Conservation (phyloP, 164 flowering plant species). For the Piper betle region DNA sequence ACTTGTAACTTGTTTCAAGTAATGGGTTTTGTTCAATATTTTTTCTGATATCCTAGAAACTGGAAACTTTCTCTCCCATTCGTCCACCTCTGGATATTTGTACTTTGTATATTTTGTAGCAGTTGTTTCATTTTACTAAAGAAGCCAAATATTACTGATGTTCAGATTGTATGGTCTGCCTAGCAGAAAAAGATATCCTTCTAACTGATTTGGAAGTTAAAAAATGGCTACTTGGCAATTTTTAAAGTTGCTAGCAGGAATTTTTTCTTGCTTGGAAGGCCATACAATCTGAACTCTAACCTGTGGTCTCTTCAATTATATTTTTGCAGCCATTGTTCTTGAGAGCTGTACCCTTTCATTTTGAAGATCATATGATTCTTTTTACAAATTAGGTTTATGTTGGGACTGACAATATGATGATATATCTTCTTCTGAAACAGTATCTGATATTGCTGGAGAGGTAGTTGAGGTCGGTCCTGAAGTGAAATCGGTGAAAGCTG, state of each 20-base stretch:
- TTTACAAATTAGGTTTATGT: neutral
- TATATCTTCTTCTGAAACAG: neutral
- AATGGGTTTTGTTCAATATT: too few species aligned
- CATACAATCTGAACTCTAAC: neutral
- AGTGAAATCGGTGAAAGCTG: conserved; percentile 4
- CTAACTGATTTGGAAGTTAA: too few species aligned
- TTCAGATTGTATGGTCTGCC: too few species aligned
- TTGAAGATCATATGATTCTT: neutral
- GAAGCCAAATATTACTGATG: neutral
- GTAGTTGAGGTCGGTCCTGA: conserved; percentile 5
- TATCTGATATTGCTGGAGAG: conserved; percentile 5
- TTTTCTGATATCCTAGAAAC: neutral
- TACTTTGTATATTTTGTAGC: neutral
- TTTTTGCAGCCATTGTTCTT: neutral
- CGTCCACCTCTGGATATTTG: neutral
- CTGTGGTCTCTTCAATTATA: neutral
- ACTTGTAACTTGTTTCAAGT: too few species aligned
- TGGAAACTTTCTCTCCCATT: neutral
- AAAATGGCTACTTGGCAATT: too few species aligned
- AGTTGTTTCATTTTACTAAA: neutral
- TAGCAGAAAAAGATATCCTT: too few species aligned
- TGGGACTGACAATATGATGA: neutral
- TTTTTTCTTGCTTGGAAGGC: neutral
- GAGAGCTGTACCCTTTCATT: neutral
- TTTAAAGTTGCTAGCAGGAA: too few species aligned